Percentiles rank a stretch among this genome's conserved stretches.
Conservation (phyloP, 2,329 filamentous ascomycete species). For the Colletotrichum orchidophilum region DNA sequence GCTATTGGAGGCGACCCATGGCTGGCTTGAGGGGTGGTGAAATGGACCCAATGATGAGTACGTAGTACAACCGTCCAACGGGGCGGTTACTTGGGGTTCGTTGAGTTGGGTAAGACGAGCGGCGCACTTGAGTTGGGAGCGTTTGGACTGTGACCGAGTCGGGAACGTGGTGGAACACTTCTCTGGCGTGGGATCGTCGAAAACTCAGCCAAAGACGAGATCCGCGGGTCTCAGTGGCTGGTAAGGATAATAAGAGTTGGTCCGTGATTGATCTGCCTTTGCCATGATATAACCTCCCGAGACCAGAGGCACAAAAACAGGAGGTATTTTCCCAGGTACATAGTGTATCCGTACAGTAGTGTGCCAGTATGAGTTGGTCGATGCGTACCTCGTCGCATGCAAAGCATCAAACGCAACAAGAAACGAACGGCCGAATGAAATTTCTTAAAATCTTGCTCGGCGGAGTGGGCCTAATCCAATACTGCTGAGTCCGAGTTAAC, state of each 20-base stretch:
- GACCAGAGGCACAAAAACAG: background rate
- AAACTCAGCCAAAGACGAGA: constrained; percentile 18
- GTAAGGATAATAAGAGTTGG: constrained; percentile 6
- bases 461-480: constrained; percentile 1
- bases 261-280: constrained; percentile 11
- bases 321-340: background rate
- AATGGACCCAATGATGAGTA: background rate
- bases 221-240: constrained; percentile 2
- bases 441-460: background rate
- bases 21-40: background rate
- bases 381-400: background rate
- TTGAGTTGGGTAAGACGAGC: background rate
- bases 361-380: background rate
- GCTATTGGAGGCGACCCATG: constrained; percentile 9
- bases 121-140: background rate
- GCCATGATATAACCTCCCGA: background rate
- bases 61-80: background rate
- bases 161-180: background rate
- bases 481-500: background rate
- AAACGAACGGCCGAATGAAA: background rate
- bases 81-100: background rate
- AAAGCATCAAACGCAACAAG: constrained; percentile 8
- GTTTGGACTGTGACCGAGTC: background rate
- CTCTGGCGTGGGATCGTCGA: background rate
- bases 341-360: too few relatives aligned